Evolutionary conservation across 2,329 filamentous ascomycete genomes (phyloP), one percentile per base, ranked within the genome.

Genomic region (Colletotrichum aenigma): DNA sequence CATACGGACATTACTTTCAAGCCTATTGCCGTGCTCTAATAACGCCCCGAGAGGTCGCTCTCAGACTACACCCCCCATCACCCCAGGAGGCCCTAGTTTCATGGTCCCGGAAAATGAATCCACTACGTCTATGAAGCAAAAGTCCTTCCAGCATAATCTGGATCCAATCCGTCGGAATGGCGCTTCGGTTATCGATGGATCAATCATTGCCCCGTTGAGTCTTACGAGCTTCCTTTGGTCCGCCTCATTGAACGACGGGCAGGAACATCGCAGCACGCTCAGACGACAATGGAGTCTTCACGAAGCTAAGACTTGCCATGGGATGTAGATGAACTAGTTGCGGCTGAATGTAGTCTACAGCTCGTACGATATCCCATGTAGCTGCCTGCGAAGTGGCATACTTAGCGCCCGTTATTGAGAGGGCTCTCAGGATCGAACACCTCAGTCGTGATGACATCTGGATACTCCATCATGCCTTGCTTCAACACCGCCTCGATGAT

Each of bases 371-470:
- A 48, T n/a, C n/a, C 12, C 18, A 28, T 28, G 7, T 58, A 58
- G 26, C 55, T 26, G 55, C 55, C 55, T 28, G 55, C 7, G 15
- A 28, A 52, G n/a, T 12, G n/a, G 7, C 24, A 28, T 58, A 6
- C 21, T 28, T 28, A 58, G 55, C 55, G 24, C 12, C 55, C 55
- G 55, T 28, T 58, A 84, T 93, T 93, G 74, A 93, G 85, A 18
- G 90, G 88, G 82, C 91, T 92, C 81, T 91, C 86, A 70, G 88
- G 82, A 80, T 93, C 91, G 81, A 86, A 93, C 21, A 91, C 87
- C 77, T 90, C 88, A 15, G 86, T 90, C 13, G 89, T 87, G 81
- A 92, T 91, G 72, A 89, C 79, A n/a, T 89, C 88, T 2, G 90
- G 89, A 79, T 92, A 92, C 76, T 81, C 77, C 21, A 58, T 58